Base-by-base conservation (phyloP, 1,284 basidiomycete species). In the Sporisorium sorghi region DNA sequence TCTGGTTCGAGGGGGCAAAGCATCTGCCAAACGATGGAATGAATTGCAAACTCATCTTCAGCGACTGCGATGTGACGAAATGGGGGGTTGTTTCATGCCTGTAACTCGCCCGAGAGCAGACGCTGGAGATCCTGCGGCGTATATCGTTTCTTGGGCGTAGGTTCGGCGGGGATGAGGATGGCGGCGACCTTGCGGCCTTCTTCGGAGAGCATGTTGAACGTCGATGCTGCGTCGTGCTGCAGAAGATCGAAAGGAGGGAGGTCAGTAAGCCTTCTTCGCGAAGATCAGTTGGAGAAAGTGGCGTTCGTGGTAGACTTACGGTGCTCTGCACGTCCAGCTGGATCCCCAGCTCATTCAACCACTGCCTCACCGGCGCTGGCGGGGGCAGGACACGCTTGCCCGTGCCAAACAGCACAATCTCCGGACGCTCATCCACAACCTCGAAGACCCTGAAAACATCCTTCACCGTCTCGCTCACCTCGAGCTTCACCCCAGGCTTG, bases 311-410 rank as follows among this genome's bases (percentile, higher is more conserved):
- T 32, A 6, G 9, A 88, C 90, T 66, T 80, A 95, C 95, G 49
- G 94, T 94, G 83, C 94, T 93, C 90, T 96, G 93, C n/a, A 93
- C 88, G 76, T 98, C 96, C 48, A 95, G 86, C 80, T 94, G 93
- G 66, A 97, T 92, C 7, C 95, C 95, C 39, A 94, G 84, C 40
- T 88, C 86, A 67, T 88, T 91, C 47, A 97, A 81, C 84, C 93
- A 89, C 43, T 89, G 87, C 19, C 90, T 87, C 23, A 97, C 85
- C 26, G 85, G 85, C 6, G 88, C 87, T 15, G 95, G 94, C 2
- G 91, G 90, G 52, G 91, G 90, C 3, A 90, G 85, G 12, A 91
- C 88, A 8, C 87, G 88, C 69, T 87, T 88, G 0, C 96, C 96
- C 0, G 95, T 97, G 0, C 95, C 95, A 19, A 98, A 87, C 4